Evolutionary conservation across 345 rosid species (phyloP).

Genomic region (Eucalyptus albens): DNA sequence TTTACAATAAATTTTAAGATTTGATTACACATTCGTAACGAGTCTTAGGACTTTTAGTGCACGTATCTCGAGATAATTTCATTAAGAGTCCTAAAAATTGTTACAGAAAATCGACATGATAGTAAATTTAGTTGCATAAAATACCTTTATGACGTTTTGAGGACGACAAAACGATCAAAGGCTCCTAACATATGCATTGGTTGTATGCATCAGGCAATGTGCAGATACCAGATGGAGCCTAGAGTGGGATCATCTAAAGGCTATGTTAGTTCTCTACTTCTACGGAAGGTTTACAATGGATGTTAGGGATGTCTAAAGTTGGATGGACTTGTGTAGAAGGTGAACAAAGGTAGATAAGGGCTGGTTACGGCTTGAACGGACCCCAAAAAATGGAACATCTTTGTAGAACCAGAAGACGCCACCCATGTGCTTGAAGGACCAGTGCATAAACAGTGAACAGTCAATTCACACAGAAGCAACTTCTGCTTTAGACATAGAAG

Average conservation of each 20-base stretch:
- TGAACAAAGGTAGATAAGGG: neutral
- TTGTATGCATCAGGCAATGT: neutral
- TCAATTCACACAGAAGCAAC: neutral
- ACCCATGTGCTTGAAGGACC: neutral
- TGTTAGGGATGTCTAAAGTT: neutral
- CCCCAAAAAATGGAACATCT: neutral
- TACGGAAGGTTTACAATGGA: neutral
- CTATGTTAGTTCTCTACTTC: neutral
- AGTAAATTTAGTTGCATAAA: accelerated
- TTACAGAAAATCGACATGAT: too few relatives aligned
- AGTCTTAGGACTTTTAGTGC: accelerated
- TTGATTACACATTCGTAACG: accelerated
- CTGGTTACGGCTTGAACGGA: neutral
- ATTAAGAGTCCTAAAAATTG: too few relatives aligned
- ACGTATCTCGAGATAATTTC: too few relatives aligned
- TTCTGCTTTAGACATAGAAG: neutral
- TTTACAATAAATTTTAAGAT: too few relatives aligned
- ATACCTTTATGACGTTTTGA: accelerated
- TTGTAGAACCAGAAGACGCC: neutral
- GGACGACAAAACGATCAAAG: accelerated
- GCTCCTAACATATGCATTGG: accelerated
- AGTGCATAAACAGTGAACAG: neutral
- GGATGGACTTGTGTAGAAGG: neutral
- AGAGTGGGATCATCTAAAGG: neutral
- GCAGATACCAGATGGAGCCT: neutral